phyloP scores from a whole-genome alignment of 225 moss, liverwort and hornwort genomes.

The Bryum argenteum region DNA sequence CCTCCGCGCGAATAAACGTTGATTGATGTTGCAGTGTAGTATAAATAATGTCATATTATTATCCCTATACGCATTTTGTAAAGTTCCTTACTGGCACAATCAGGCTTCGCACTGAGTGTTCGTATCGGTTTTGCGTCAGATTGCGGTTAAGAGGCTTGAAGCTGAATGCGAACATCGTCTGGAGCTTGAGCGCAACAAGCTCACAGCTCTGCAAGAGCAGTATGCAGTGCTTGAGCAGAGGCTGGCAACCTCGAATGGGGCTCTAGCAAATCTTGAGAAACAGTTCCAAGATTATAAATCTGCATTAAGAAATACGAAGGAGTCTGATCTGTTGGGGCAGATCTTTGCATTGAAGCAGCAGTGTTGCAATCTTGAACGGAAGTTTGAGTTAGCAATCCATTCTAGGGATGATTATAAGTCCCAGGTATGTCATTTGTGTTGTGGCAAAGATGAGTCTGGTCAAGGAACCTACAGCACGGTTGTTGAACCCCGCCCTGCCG shows the following conservation, averaged over 20 bases:
- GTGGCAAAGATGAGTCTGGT: not conserved
- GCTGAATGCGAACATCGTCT: slow-evolving; percentile 61
- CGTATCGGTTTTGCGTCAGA: slow-evolving; percentile 31
- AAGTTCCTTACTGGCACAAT: not conserved
- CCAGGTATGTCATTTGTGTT: slow-evolving; percentile 40
- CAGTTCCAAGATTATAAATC: slow-evolving; percentile 60
- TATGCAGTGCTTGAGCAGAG: slow-evolving; percentile 51
- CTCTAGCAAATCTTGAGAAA: slow-evolving; percentile 49
- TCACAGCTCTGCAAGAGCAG: slow-evolving; percentile 60
- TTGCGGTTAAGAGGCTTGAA: slow-evolving; percentile 54
- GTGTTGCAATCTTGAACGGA: slow-evolving; percentile 52
- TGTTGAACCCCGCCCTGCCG: not conserved
- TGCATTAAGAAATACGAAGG: slow-evolving; percentile 50
- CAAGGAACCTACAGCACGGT: not conserved
- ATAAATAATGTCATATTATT: not conserved
- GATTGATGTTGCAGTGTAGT: not conserved
- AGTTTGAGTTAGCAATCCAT: slow-evolving; percentile 39
- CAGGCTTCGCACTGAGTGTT: not conserved
- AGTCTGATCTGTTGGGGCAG: slow-evolving; percentile 53
- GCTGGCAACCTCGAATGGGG: slow-evolving; percentile 43
- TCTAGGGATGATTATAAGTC: slow-evolving; percentile 58
- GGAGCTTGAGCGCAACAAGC: slow-evolving; percentile 52
- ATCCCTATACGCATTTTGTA: not conserved
- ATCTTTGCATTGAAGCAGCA: slow-evolving; percentile 52
- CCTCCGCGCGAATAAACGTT: not conserved